Percentiles rank a stretch among this genome's conserved stretches.
Evolutionary conservation across 441 rosid species (phyloP).

Genomic region (Syzygium malaccense): DNA sequence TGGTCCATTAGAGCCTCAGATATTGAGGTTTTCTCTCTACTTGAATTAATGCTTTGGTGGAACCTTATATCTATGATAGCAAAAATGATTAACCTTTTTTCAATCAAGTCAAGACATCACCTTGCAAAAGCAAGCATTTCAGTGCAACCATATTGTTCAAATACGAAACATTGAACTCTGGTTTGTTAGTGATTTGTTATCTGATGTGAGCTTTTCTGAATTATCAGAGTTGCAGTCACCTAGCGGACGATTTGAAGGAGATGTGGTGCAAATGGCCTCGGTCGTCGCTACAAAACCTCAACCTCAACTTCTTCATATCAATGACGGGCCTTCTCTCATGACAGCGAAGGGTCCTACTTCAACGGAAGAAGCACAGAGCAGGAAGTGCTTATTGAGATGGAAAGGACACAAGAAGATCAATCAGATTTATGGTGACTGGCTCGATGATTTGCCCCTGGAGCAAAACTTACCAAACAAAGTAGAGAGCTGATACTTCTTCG

Average conservation of each 20-base stretch:
- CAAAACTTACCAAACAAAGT: constrained; percentile 43
- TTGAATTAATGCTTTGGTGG: not conserved
- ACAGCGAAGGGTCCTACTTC: constrained; percentile 21
- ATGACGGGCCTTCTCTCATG: constrained; percentile 31
- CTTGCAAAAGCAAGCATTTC: not conserved
- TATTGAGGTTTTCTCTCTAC: not conserved
- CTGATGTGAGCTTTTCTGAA: not conserved
- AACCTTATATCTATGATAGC: not conserved
- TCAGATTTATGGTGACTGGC: constrained; percentile 88
- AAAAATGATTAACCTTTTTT: not conserved
- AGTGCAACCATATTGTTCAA: not conserved
- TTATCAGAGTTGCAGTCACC: constrained; percentile 50
- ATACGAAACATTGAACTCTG: not conserved
- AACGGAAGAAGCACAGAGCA: constrained; percentile 43
- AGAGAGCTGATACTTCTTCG: constrained; percentile 41
- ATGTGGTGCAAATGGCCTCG: constrained; percentile 22
- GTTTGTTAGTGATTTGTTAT: not conserved
- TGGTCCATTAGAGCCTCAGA: not conserved
- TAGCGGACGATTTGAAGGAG: constrained; percentile 52
- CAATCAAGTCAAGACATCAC: not conserved
- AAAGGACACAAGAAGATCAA: constrained; percentile 82
- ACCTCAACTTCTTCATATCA: constrained; percentile 21
- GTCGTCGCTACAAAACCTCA: constrained; percentile 16
- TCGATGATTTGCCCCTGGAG: constrained; percentile 72
- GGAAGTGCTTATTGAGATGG: constrained; percentile 67